Percentiles rank a stretch among this genome's conserved stretches.
These are phyloP conservation scores for Castanea crenata DNA, from an alignment of 306 rosid genomes.

Conservation along the genomic window DNA sequence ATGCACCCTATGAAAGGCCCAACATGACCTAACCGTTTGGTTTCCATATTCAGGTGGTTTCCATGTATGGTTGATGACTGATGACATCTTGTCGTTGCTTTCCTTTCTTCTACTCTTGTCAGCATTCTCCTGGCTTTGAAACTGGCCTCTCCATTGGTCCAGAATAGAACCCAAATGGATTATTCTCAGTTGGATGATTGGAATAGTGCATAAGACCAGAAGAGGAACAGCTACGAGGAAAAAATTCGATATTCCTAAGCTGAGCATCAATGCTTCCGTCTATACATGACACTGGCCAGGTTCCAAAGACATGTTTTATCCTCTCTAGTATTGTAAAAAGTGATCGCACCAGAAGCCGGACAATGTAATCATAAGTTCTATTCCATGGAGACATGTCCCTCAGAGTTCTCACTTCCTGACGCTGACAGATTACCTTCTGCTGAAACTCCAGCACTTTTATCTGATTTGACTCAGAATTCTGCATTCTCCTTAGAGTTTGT, in stretches of 20 bases:
- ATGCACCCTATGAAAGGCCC: slow-evolving; percentile 51
- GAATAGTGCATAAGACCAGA: slow-evolving; percentile 24
- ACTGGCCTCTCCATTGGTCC: slow-evolving; percentile 29
- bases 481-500: slow-evolving; percentile 56
- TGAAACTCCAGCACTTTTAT: slow-evolving; percentile 46
- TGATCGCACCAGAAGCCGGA: slow-evolving; percentile 75
- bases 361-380: slow-evolving; percentile 67
- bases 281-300: slow-evolving; percentile 21
- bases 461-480: slow-evolving; percentile 18
- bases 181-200: slow-evolving; percentile 38
- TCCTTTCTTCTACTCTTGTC: slow-evolving; percentile 32
- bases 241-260: slow-evolving; percentile 17
- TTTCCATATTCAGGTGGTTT: slow-evolving; percentile 37
- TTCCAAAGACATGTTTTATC: slow-evolving; percentile 58
- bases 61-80: slow-evolving; percentile 20
- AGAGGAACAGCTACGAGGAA: slow-evolving; percentile 37
- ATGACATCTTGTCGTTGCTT: slow-evolving; percentile 25
- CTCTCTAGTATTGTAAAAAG: slow-evolving; percentile 70
- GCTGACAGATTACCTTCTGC: slow-evolving; percentile 62
- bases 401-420: slow-evolving; percentile 55
- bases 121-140: slow-evolving; percentile 22
- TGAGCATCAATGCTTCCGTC: slow-evolving; percentile 14
- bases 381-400: slow-evolving; percentile 71
- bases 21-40: slow-evolving; percentile 21
- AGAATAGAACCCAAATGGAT: slow-evolving; percentile 33